phyloP scores from a whole-genome alignment of 1,139 yeast species.

The Yamadazyma epiphylla region DNA sequence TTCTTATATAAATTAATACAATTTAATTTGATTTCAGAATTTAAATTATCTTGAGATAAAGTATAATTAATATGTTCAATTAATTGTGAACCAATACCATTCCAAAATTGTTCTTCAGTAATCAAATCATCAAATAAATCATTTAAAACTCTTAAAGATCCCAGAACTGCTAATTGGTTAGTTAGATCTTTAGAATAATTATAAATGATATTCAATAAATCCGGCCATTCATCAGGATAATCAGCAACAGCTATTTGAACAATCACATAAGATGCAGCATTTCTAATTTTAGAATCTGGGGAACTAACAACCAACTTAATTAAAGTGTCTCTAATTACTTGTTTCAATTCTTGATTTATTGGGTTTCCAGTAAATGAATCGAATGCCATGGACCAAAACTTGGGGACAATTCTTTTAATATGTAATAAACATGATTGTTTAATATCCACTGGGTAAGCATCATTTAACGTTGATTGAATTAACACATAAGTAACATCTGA shows the following conservation, averaged over 20 bases:
- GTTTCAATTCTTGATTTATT: slow-evolving; percentile 50
- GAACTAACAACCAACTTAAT: slow-evolving; percentile 50
- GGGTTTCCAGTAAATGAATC: slow-evolving; percentile 72
- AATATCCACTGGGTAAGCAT: slow-evolving; percentile 21
- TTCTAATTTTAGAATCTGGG: slow-evolving; percentile 58
- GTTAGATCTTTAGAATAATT: slow-evolving; percentile 29
- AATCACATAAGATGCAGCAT: slow-evolving; percentile 68
- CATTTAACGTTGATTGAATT: slow-evolving; percentile 21
- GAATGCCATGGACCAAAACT: slow-evolving; percentile 84
- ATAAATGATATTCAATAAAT: slow-evolving; percentile 50
- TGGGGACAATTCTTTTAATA: slow-evolving; percentile 64
- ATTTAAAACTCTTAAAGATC: slow-evolving; percentile 52
- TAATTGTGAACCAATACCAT: slow-evolving; percentile 56
- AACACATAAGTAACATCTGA: slow-evolving; percentile 25
- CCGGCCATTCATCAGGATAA: slow-evolving; percentile 96
- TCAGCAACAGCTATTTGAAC: slow-evolving; percentile 87
- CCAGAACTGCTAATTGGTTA: slow-evolving; percentile 14
- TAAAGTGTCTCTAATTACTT: slow-evolving; percentile 44
- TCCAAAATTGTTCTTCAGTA: slow-evolving; percentile 83
- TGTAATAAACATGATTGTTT: slow-evolving; percentile 71
- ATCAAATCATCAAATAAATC: slow-evolving; percentile 85
- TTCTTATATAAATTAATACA: slow-evolving; percentile 52
- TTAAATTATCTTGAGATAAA: slow-evolving; percentile 22
- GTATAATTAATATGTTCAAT: slow-evolving; percentile 45
- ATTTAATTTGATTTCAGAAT: slow-evolving; percentile 41